Evolutionary conservation across 148 eudicot genomes (phyloP).

Genomic region (Simmondsia chinensis): DNA sequence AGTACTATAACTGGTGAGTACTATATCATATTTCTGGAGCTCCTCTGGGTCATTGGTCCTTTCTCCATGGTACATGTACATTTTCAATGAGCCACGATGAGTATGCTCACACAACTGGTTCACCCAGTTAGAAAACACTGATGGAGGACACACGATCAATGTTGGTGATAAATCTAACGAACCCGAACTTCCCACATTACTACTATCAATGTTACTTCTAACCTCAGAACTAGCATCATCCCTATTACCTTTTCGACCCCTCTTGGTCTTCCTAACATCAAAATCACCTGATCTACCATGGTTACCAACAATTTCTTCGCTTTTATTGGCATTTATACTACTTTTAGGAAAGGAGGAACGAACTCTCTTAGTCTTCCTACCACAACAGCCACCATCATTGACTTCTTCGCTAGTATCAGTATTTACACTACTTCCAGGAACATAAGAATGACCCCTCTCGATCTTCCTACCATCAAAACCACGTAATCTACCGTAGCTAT

Average conservation of each 20-base stretch:
- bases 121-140: conserved; percentile 84
- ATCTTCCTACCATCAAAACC: conserved; percentile 14
- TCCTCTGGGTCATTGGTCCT: conserved; percentile 50
- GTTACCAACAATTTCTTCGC: conserved; percentile 14
- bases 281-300: conserved; percentile 6
- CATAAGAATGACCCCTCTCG: too few species aligned
- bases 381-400: too few species aligned
- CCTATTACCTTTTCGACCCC: conserved; percentile 14
- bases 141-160: conserved; percentile 71
- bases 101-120: conserved; percentile 71
- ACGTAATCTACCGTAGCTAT: conserved; percentile 4
- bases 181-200: conserved; percentile 1
- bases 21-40: conserved; percentile 70
- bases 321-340: conserved; percentile 9
- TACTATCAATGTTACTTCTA: conserved; percentile 36
- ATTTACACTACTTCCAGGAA: too few species aligned
- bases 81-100: conserved; percentile 39
- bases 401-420: too few species aligned
- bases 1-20: conserved; percentile 73
- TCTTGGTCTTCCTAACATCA: conserved; percentile 10
- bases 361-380: too few species aligned
- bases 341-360: too few species aligned
- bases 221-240: conserved; percentile 9
- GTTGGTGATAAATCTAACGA: conserved; percentile 30
- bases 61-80: conserved; percentile 79